These are phyloP conservation scores for Jacaranda copaia DNA, from an alignment of 257 asterid species.

Conservation along the genomic window DNA sequence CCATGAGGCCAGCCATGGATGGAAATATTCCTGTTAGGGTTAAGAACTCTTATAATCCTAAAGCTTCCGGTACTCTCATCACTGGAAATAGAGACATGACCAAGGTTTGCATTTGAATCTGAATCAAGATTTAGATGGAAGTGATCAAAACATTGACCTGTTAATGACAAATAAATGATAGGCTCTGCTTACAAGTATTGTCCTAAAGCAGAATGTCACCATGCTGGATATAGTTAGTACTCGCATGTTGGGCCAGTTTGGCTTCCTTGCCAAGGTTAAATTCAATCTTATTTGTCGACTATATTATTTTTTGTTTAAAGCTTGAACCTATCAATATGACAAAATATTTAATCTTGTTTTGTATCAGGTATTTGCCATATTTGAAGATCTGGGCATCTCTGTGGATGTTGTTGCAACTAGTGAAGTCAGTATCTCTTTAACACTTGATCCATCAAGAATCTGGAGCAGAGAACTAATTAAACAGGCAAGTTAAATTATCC, in stretches of 20 bases:
- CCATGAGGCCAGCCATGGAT: slow-evolving; percentile 89
- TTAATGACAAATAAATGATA: slow-evolving; percentile 36
- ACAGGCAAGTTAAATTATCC: slow-evolving; percentile 59
- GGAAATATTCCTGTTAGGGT: slow-evolving; percentile 82
- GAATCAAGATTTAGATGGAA: slow-evolving; percentile 16
- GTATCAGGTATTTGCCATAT: slow-evolving; percentile 70
- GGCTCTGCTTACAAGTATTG: slow-evolving; percentile 85
- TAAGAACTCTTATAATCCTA: slow-evolving; percentile 81
- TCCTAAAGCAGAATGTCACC: slow-evolving; percentile 74
- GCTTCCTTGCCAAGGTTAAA: slow-evolving; percentile 79
- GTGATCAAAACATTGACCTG: slow-evolving; percentile 23
- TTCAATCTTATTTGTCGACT: neutral
- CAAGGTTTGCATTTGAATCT: slow-evolving; percentile 45
- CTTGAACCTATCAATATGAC: neutral
- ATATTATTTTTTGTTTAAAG: neutral
- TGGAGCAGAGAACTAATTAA: slow-evolving; percentile 88
- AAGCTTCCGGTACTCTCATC: slow-evolving; percentile 81
- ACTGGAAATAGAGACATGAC: slow-evolving; percentile 72
- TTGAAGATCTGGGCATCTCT: slow-evolving; percentile 81
- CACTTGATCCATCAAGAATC: slow-evolving; percentile 81
- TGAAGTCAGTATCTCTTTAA: slow-evolving; percentile 84
- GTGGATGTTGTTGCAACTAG: slow-evolving; percentile 91
- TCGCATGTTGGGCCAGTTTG: slow-evolving; percentile 84
- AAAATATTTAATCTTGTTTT: neutral
- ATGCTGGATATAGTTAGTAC: slow-evolving; percentile 88